phyloP scores from a whole-genome alignment of 208 protist genomes.

The Acanthamoeba sp. region DNA sequence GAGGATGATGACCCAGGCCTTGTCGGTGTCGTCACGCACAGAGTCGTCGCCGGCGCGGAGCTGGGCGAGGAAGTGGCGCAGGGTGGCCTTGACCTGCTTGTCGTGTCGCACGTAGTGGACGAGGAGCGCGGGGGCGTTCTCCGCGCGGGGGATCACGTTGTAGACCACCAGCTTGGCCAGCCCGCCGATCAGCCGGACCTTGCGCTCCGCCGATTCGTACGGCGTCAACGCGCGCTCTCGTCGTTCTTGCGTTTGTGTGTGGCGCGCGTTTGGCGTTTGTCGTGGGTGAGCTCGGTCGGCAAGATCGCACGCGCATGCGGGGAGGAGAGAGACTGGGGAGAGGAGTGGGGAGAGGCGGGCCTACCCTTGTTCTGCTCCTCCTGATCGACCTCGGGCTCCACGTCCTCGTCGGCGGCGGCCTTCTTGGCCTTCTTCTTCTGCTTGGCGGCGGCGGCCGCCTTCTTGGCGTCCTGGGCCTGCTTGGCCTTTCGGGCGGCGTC shows the following conservation, averaged over 20 bases:
- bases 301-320: too few relatives aligned
- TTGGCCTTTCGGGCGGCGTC: conserved; percentile 10
- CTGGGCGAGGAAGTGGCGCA: conserved; percentile 40
- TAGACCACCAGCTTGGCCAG: conserved; percentile 68
- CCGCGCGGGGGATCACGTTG: conserved; percentile 52
- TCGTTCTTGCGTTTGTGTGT: conserved; percentile 2
- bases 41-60: conserved; percentile 35
- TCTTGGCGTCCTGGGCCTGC: not conserved
- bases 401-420: not conserved
- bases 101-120: conserved; percentile 39
- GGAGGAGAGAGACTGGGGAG: too few relatives aligned
- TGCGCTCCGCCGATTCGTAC: conserved; percentile 29
- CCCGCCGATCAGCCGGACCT: conserved; percentile 9
- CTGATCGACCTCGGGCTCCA: not conserved
- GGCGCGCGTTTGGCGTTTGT: too few relatives aligned
- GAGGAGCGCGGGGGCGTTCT: conserved; percentile 32
- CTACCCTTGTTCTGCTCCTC: not conserved
- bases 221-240: not conserved
- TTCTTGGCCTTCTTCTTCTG: not conserved
- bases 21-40: conserved; percentile 18
- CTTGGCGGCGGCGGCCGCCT: not conserved
- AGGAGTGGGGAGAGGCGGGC: too few relatives aligned
- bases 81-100: conserved; percentile 36
- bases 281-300: too few relatives aligned
- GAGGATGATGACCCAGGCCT: conserved; percentile 29